These are phyloP conservation scores for Capronia epimyces DNA, from an alignment of 2,329 filamentous ascomycete species.

Conservation along the genomic window DNA sequence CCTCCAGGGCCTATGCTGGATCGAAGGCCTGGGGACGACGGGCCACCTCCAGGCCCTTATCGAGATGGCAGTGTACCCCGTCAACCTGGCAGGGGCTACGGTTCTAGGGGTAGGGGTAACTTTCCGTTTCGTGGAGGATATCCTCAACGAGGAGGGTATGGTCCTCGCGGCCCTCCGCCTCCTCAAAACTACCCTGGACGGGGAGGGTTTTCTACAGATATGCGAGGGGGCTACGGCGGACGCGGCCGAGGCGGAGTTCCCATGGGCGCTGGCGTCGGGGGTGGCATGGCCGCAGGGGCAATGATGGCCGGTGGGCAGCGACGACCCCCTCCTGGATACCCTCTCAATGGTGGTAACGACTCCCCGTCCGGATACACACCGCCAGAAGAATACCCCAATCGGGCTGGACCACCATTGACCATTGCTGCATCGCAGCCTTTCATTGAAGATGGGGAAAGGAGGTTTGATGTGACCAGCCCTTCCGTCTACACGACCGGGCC, in stretches of 20 bases:
- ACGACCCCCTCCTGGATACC: constrained; percentile 49
- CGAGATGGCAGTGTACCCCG: constrained; percentile 23
- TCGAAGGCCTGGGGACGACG: constrained; percentile 17
- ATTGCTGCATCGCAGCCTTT: constrained; percentile 15
- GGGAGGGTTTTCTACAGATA: constrained; percentile 34
- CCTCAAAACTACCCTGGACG: constrained; percentile 40
- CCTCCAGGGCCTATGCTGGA: constrained; percentile 21
- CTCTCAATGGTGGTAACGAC: constrained; percentile 34
- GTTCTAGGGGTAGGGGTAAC: constrained; percentile 53
- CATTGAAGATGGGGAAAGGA: constrained; percentile 30
- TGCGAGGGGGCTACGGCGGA: constrained; percentile 31
- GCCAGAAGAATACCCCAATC: constrained; percentile 30
- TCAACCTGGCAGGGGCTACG: constrained; percentile 39
- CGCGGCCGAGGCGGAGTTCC: constrained; percentile 25
- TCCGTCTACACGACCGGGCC: constrained; percentile 21
- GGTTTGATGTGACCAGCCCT: constrained; percentile 26
- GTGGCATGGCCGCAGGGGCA: constrained; percentile 44
- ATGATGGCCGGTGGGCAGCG: constrained; percentile 36
- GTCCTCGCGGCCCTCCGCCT: constrained; percentile 36
- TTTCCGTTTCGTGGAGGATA: constrained; percentile 38
- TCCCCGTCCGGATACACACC: constrained; percentile 41
- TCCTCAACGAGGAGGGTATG: constrained; percentile 34
- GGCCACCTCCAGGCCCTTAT: constrained; percentile 16
- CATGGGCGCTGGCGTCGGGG: constrained; percentile 29
- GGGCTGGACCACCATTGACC: constrained; percentile 14